These are phyloP conservation scores for Plasmodium yoelii DNA, from an alignment of 169 alveolate species.

Conservation along the genomic window DNA sequence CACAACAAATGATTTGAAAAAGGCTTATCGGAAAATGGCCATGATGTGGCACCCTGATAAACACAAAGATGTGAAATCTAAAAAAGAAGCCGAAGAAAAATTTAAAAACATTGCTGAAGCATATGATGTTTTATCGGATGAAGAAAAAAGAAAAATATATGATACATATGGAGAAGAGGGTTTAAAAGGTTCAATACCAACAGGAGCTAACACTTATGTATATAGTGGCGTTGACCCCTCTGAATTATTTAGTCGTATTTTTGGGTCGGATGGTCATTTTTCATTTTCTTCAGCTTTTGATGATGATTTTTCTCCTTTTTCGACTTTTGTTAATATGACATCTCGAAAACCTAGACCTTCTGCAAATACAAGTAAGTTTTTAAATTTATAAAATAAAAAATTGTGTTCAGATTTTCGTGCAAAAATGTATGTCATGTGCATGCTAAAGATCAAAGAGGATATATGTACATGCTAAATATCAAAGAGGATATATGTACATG, in stretches of 20 bases:
- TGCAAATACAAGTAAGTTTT: slow-evolving; percentile 44
- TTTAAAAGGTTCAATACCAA: slow-evolving; percentile 90
- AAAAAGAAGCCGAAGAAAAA: slow-evolving; percentile 90
- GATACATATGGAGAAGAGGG: slow-evolving; percentile 98
- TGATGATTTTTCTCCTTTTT: slow-evolving; percentile 82
- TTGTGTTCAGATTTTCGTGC: too few relatives aligned
- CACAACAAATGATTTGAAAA: slow-evolving; percentile 91
- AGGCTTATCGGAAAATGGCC: slow-evolving; percentile 93
- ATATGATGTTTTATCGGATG: slow-evolving; percentile 95
- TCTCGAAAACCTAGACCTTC: slow-evolving; percentile 79
- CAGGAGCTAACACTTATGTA: slow-evolving; percentile 48
- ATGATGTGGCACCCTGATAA: slow-evolving; percentile 96
- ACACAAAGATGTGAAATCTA: slow-evolving; percentile 91
- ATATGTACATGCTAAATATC: too few relatives aligned
- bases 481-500: too few relatives aligned
- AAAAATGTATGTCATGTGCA: too few relatives aligned
- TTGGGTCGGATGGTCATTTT: slow-evolving; percentile 87
- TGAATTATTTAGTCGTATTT: slow-evolving; percentile 86
- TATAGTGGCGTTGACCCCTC: slow-evolving; percentile 89
- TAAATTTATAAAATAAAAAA: too few relatives aligned
- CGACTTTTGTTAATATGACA: slow-evolving; percentile 83
- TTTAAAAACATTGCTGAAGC: slow-evolving; percentile 95
- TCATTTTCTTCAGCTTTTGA: slow-evolving; percentile 82
- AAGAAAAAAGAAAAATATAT: slow-evolving; percentile 94
- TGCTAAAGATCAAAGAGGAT: too few relatives aligned